Evolutionary conservation across 2,329 filamentous ascomycete genomes (phyloP), one percentile per base, ranked within the genome.

Genomic region (Talaromyces sp.): DNA sequence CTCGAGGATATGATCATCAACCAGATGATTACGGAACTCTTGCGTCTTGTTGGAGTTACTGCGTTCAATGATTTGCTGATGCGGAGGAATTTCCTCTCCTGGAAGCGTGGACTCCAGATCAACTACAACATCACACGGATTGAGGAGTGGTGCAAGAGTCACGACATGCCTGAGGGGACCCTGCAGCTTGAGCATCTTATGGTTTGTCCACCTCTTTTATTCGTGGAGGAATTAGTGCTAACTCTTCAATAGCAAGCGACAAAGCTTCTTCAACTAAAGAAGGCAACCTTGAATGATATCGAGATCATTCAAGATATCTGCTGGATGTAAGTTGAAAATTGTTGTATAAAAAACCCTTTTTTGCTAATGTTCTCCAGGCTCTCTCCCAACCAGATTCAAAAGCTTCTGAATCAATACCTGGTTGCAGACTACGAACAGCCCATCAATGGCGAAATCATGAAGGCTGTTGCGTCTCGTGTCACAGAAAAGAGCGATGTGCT

Each of bases 81-180:
- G 93, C 88, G 95, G 70, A 87, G 95, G 69, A 98, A 98, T 78
- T 99, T 99, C 85, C 85, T 99, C 62, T 97, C 93, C 0, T 99
- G 95, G 95, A 99, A 99, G 83, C 92, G 95, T 76, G 95, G 95
- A 69, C 86, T 99, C 60, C 95, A 99, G 78, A 99, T 99, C 81
- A 99, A 99, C 81, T 99, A 99, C 83, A 99, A 99, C 81, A 99
- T 99, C 76, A 99, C 95, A 28, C 87, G 95, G 62, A 99, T 99
- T 66, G 95, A 99, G 77, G 95, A 99, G 79, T 99, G 95, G 95
- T 99, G 95, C 81, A 99, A 99, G 87, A 96, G 93, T 73, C 96
- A 99, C 76, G 95, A 98, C 70, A 98, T 99, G 94, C 95, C 95
- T 1, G 94, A 99, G 78, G 95, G 95, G 60, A 99, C 94, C 33